phyloP scores from a whole-genome alignment of 257 asterid genomes.

The Galeopsis tetrahit region DNA sequence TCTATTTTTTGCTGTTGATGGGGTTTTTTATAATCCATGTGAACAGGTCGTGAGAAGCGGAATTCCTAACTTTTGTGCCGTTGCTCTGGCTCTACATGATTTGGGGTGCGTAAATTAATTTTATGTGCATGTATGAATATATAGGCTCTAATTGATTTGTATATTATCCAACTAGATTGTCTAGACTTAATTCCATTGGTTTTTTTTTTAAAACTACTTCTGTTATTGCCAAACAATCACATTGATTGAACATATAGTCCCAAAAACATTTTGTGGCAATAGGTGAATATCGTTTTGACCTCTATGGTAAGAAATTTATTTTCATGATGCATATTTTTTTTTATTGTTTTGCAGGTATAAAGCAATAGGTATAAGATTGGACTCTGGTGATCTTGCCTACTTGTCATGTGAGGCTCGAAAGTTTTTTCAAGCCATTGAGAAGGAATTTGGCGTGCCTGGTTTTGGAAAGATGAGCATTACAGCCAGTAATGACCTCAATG shows the following conservation, averaged over 20 bases:
- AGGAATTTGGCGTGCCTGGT: slow-evolving; percentile 65
- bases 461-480: slow-evolving; percentile 82
- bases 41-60: slow-evolving; percentile 96
- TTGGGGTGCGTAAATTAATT: slow-evolving; percentile 67
- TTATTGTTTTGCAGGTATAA: slow-evolving; percentile 63
- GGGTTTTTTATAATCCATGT: slow-evolving; percentile 28
- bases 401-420: slow-evolving; percentile 78
- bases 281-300: background rate
- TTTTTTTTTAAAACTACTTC: background rate
- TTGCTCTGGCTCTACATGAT: slow-evolving; percentile 89
- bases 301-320: background rate
- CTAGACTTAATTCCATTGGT: background rate
- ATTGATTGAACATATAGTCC: background rate
- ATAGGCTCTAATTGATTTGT: slow-evolving; percentile 18
- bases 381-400: slow-evolving; percentile 99
- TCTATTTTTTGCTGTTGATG: slow-evolving; percentile 18
- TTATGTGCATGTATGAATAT: background rate
- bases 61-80: slow-evolving; percentile 95
- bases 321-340: slow-evolving; percentile 19
- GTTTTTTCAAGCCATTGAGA: slow-evolving; percentile 70
- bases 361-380: slow-evolving; percentile 89
- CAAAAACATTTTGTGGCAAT: background rate
- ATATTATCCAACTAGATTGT: background rate
- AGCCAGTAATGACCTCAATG: slow-evolving; percentile 97
- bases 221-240: slow-evolving; percentile 14